These are phyloP conservation scores for Coemansia sp. DNA, from an alignment of 192 early-diverging fungal species.

Conservation along the genomic window DNA sequence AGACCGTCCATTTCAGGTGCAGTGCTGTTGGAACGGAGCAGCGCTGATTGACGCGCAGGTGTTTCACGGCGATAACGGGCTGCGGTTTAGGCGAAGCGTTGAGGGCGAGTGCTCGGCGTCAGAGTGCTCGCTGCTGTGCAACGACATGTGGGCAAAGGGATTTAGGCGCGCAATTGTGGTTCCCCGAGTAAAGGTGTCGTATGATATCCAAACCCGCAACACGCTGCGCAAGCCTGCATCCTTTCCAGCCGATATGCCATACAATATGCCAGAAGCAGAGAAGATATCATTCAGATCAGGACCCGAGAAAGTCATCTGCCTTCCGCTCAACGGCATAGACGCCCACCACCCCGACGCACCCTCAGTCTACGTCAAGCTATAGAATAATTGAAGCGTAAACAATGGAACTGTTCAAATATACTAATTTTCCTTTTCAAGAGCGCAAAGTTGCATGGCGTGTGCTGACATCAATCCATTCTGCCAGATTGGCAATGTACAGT, in stretches of 20 bases:
- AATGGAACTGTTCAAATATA: not conserved
- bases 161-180: conserved; percentile 35
- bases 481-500: not conserved
- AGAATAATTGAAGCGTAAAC: not conserved
- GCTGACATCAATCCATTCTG: not conserved
- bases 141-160: conserved; percentile 45
- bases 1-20: conserved; percentile 47
- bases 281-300: conserved; percentile 22
- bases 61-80: conserved; percentile 10
- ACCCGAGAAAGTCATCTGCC: conserved; percentile 26
- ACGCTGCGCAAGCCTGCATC: conserved; percentile 10
- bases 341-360: conserved; percentile 24
- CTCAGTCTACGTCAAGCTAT: conserved; percentile 7
- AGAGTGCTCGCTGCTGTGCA: conserved; percentile 54
- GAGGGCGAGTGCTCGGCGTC: conserved; percentile 50
- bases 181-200: conserved; percentile 46
- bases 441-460: not conserved
- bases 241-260: conserved; percentile 23
- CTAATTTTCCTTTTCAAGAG: not conserved
- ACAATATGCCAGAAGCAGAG: not conserved
- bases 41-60: conserved; percentile 38
- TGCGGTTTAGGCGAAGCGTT: conserved; percentile 25
- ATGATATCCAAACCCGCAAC: conserved; percentile 32
- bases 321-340: conserved; percentile 25
- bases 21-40: conserved; percentile 56